These are phyloP conservation scores for Emergomyces africanus DNA, from an alignment of 2,329 filamentous ascomycete species.

Conservation along the genomic window DNA sequence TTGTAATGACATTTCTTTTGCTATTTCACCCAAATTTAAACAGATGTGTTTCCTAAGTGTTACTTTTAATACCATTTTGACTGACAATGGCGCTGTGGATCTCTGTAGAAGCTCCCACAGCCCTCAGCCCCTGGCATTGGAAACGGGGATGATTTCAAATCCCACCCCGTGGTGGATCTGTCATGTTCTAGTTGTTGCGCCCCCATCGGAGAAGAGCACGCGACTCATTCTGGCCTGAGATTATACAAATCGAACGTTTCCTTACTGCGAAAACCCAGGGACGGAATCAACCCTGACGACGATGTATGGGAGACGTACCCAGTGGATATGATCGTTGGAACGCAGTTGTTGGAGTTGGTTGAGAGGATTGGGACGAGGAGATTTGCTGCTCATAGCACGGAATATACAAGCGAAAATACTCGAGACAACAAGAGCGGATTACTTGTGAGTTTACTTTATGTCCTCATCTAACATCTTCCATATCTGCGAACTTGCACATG, in stretches of 20 bases:
- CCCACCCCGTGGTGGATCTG: conserved; percentile 21
- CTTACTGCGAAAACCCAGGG: conserved; percentile 11
- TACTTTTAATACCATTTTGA: neutral
- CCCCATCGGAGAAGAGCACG: conserved; percentile 28
- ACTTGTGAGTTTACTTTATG: conserved; percentile 19
- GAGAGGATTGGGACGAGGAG: conserved; percentile 44
- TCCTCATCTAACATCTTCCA: neutral
- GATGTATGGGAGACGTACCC: conserved; percentile 21
- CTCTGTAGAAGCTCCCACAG: neutral
- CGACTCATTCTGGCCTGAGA: conserved; percentile 19
- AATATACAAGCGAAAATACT: conserved; percentile 4
- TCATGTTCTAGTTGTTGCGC: conserved; percentile 20
- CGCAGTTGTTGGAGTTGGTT: conserved; percentile 43
- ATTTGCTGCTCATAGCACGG: conserved; percentile 37
- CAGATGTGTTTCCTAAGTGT: neutral
- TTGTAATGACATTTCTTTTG: neutral
- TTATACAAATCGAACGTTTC: conserved; percentile 38
- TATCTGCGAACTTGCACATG: neutral
- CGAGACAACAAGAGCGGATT: conserved; percentile 17
- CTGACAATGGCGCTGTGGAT: neutral
- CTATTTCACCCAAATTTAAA: neutral
- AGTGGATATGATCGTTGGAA: conserved; percentile 34
- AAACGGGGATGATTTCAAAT: conserved; percentile 14
- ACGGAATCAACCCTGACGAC: conserved; percentile 14
- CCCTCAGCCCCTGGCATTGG: neutral